Percentiles rank a stretch among this genome's conserved stretches.
These are phyloP conservation scores for Sporothrix variecibatus DNA, from an alignment of 2,329 filamentous ascomycete species.

Conservation along the genomic window DNA sequence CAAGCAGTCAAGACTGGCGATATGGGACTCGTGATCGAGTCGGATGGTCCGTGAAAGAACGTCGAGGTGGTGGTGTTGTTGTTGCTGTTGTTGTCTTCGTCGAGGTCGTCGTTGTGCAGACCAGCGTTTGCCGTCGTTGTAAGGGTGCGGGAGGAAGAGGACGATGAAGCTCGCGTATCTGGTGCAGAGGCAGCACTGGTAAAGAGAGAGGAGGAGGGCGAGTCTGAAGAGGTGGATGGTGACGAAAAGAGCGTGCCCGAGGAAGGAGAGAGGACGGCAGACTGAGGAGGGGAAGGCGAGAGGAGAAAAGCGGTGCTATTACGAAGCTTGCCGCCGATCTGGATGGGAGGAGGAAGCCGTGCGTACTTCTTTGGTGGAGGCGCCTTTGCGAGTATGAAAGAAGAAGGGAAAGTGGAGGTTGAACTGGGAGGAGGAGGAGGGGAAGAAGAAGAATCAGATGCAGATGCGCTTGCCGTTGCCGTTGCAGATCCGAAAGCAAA, in stretches of 20 bases:
- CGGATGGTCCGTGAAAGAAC: background rate
- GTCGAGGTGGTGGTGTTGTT: background rate
- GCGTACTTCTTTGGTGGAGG: background rate
- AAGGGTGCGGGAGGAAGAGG: conserved; percentile 2
- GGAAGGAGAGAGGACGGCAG: conserved; percentile 5
- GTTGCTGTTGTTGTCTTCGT: background rate
- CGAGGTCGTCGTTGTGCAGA: background rate
- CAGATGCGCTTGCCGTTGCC: background rate
- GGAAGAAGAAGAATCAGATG: background rate
- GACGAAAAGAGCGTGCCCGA: background rate
- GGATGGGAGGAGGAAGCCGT: conserved; percentile 5
- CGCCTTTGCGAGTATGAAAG: background rate
- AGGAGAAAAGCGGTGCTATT: conserved; percentile 9
- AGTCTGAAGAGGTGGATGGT: background rate
- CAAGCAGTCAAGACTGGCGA: background rate
- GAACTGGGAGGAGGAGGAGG: background rate
- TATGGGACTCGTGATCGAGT: background rate
- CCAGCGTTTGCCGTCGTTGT: background rate
- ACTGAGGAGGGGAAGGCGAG: conserved; percentile 15
- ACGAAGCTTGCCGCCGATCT: conserved; percentile 7
- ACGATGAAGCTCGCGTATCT: background rate
- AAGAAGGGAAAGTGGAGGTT: background rate
- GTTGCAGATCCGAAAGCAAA: background rate
- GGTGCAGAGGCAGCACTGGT: conserved; percentile 1
- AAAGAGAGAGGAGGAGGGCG: conserved; percentile 6